These are phyloP conservation scores for Stipa capillata DNA, from an alignment of 176 grass and related monocot species.

Conservation along the genomic window DNA sequence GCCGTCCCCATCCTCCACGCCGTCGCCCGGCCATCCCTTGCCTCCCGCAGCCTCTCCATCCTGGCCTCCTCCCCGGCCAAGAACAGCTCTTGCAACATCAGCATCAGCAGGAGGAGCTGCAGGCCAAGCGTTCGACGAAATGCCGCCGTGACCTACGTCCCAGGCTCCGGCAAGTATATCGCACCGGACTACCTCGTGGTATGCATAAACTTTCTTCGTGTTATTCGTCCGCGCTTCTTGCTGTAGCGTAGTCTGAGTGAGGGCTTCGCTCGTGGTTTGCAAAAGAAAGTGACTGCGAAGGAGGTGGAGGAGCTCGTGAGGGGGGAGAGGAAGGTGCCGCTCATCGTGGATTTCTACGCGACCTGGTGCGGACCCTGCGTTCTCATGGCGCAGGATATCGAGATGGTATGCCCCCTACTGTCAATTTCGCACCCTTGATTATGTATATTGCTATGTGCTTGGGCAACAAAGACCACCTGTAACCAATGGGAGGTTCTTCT, in stretches of 20 bases:
- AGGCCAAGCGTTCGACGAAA: conserved; percentile 17
- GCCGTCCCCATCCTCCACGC: background rate
- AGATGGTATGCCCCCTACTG: conserved; percentile 44
- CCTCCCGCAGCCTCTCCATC: background rate
- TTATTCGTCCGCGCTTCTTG: no score
- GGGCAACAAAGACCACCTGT: background rate
- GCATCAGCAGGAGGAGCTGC: background rate
- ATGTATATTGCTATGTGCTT: background rate
- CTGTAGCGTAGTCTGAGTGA: background rate
- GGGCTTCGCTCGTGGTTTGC: background rate
- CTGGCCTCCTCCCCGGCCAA: background rate
- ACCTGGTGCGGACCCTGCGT: conserved; percentile 78
- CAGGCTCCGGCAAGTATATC: no score
- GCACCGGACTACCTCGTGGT: no score
- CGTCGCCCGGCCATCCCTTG: no score
- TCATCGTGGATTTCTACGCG: conserved; percentile 55
- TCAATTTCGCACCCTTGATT: background rate
- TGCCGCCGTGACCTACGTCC: conserved; percentile 18
- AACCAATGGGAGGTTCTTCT: background rate
- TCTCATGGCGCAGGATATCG: no score
- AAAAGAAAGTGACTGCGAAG: conserved; percentile 56
- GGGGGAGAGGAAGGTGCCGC: conserved; percentile 43
- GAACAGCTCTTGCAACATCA: background rate
- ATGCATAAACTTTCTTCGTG: no score
- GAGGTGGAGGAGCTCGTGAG: no score